Conservation (phyloP, 768 basidiomycete species). For the Suillus variegatus region DNA sequence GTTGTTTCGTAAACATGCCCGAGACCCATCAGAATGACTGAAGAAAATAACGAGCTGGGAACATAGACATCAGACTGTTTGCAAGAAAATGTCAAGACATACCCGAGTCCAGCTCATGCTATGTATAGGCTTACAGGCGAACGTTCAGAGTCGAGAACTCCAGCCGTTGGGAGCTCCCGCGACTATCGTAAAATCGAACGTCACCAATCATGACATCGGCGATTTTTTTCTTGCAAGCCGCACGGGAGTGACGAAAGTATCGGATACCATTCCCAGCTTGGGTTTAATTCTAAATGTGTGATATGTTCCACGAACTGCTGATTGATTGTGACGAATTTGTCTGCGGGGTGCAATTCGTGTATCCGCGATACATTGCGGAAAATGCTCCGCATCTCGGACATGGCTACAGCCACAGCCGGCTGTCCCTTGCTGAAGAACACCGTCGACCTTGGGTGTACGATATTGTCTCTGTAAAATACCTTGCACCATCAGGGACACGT, state of each 20-base stretch:
- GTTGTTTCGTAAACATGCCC: neutral
- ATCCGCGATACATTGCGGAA: neutral
- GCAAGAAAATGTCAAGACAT: neutral
- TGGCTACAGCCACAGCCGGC: neutral
- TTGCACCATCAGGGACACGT: neutral
- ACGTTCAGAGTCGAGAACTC: neutral
- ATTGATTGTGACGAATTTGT: neutral
- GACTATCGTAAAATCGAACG: neutral
- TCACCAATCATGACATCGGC: slow-evolving; percentile 1
- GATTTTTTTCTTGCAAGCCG: no score
- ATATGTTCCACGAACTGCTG: neutral
- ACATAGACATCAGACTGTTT: neutral
- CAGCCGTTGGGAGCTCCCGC: neutral
- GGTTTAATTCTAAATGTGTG: neutral
- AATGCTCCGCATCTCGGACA: neutral
- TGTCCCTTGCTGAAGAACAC: neutral
- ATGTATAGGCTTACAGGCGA: neutral
- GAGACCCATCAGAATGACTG: neutral
- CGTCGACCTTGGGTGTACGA: neutral
- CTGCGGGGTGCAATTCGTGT: neutral
- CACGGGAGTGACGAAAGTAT: neutral
- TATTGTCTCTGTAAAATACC: neutral
- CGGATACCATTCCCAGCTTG: neutral
- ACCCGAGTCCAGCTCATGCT: neutral
- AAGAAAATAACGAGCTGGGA: neutral